Conservation (phyloP, 768 basidiomycete species). For the Leccinum disarticulatum region DNA sequence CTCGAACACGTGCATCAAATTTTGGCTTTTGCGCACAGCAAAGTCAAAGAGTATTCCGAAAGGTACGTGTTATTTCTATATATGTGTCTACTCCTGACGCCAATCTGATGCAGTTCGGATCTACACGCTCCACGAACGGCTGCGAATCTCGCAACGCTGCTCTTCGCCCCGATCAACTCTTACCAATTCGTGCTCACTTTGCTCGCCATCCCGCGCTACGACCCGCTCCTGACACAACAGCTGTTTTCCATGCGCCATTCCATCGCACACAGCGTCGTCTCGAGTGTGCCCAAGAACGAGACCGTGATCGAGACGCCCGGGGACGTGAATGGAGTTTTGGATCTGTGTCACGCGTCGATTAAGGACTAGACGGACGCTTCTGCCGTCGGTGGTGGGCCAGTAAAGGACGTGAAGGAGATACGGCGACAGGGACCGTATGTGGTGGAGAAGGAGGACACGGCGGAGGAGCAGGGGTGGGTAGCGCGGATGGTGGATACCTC, state of each 20-base stretch:
- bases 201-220: conserved; percentile 90
- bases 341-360: too few species aligned
- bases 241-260: conserved; percentile 88
- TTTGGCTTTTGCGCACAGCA: too few species aligned
- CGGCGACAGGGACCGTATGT: conserved; percentile 60
- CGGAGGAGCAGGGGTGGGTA: conserved; percentile 99
- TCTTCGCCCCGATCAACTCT: too few species aligned
- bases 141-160: too few species aligned
- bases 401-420: conserved; percentile 46
- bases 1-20: too few species aligned
- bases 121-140: too few species aligned
- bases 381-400: too few species aligned
- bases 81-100: too few species aligned
- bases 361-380: conserved; percentile 56
- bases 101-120: too few species aligned
- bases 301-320: conserved; percentile 92
- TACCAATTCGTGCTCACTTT: conserved; percentile 48
- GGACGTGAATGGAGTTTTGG: conserved; percentile 91
- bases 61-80: too few species aligned
- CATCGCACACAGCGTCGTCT: conserved; percentile 92
- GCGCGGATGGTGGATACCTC: conserved; percentile 97
- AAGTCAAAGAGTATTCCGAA: too few species aligned
- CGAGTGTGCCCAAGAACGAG: conserved; percentile 94
- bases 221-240: conserved; percentile 81
- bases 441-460: conserved; percentile 84